Evolutionary conservation across 768 basidiomycete genomes (phyloP).

Genomic region (Trametes maxima): DNA sequence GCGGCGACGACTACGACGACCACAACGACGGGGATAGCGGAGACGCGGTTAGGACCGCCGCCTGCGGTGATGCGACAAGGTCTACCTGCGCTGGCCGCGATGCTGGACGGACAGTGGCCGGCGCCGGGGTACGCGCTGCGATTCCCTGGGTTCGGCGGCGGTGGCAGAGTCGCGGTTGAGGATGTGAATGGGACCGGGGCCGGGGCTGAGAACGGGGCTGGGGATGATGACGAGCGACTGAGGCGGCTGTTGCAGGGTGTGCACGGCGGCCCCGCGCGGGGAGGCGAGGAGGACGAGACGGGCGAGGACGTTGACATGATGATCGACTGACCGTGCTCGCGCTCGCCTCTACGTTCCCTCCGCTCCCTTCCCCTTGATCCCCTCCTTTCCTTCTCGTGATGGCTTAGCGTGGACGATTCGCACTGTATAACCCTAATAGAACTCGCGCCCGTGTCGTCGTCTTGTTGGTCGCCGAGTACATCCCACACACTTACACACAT

Average conservation of each 20-base stretch:
- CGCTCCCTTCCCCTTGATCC: background rate
- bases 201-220: background rate
- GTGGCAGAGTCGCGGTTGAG: background rate
- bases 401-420: too few relatives aligned
- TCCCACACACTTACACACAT: background rate
- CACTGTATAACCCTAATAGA: background rate
- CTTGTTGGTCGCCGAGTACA: background rate
- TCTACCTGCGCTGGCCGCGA: conserved; percentile 7
- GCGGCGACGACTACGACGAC: too few relatives aligned
- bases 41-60: too few relatives aligned
- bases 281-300: background rate
- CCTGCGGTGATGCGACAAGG: conserved; percentile 4
- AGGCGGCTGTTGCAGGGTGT: too few relatives aligned
- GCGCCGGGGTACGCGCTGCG: background rate
- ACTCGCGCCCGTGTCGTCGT: background rate
- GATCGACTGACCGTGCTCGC: conserved; percentile 5
- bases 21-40: too few relatives aligned
- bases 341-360: too few relatives aligned
- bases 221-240: too few relatives aligned
- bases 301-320: conserved; percentile 20
- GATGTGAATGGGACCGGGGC: background rate
- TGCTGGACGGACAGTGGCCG: conserved; percentile 5
- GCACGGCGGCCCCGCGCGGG: too few relatives aligned
- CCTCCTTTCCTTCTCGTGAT: too few relatives aligned
- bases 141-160: too few relatives aligned